phyloP scores from a whole-genome alignment of 495 filamentous ascomycete genomes.

The Penicillium verhagenii region DNA sequence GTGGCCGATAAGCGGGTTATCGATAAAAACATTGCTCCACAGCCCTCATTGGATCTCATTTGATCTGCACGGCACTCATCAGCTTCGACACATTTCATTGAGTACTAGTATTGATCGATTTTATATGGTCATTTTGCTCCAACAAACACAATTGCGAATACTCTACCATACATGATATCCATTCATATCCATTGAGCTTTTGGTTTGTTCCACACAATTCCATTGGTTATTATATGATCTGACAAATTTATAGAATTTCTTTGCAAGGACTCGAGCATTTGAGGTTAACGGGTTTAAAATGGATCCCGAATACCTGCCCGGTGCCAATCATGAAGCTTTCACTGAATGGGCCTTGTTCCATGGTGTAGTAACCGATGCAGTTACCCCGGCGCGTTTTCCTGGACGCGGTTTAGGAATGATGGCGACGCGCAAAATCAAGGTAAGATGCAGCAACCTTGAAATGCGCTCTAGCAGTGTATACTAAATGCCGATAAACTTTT shows the following conservation, averaged over 20 bases:
- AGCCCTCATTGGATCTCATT: background rate
- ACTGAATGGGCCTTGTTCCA: conserved; percentile 59
- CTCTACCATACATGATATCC: background rate
- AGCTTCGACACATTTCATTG: background rate
- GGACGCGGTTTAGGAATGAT: conserved; percentile 74
- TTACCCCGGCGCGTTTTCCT: conserved; percentile 58
- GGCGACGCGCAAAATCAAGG: conserved; percentile 62
- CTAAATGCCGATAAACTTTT: background rate
- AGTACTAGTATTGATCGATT: background rate
- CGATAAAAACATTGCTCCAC: conserved; percentile 17
- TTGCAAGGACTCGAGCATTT: background rate
- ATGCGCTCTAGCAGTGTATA: no score
- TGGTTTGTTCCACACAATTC: background rate
- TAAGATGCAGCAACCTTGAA: conserved; percentile 30
- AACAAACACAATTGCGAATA: background rate
- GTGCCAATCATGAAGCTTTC: conserved; percentile 51
- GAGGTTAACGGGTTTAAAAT: conserved; percentile 20
- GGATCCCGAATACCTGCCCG: conserved; percentile 39
- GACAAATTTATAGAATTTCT: background rate
- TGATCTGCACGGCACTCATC: background rate
- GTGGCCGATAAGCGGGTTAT: conserved; percentile 26
- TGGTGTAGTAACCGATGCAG: conserved; percentile 58
- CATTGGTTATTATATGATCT: conserved; percentile 1
- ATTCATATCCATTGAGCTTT: background rate
- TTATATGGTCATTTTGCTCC: background rate